Percentiles rank a stretch among this genome's conserved stretches.
Conservation (phyloP, 495 filamentous ascomycete species). For the Aspergillus leporis region DNA sequence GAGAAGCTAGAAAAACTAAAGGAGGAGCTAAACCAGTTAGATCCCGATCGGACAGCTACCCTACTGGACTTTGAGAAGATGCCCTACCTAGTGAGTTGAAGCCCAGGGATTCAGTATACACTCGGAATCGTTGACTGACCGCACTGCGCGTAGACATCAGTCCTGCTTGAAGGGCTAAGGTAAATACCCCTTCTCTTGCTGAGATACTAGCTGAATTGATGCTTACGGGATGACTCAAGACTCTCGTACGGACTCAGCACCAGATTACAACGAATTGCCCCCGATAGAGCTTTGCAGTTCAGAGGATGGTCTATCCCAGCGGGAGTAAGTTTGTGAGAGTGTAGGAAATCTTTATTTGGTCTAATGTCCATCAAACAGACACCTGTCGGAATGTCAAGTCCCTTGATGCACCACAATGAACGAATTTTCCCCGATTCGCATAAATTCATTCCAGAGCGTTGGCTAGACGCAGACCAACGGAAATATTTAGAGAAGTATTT, state of each 20-base stretch:
- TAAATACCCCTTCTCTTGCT: neutral
- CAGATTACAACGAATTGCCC: conserved; percentile 35
- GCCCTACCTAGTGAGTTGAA: conserved; percentile 31
- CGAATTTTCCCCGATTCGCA: conserved; percentile 41
- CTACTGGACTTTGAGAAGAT: conserved; percentile 34
- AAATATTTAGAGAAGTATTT: conserved; percentile 46
- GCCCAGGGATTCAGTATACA: neutral
- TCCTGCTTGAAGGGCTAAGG: conserved; percentile 38
- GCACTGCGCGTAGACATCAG: conserved; percentile 16
- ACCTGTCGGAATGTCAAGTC: conserved; percentile 43
- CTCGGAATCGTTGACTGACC: conserved; percentile 2
- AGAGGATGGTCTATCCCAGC: conserved; percentile 48
- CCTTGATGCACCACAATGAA: conserved; percentile 41
- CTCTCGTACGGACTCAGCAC: conserved; percentile 34
- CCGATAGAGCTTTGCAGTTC: conserved; percentile 37
- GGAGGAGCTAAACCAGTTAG: conserved; percentile 27
- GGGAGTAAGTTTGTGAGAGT: conserved; percentile 24
- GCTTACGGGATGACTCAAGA: conserved; percentile 5
- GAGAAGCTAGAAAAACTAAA: conserved; percentile 29
- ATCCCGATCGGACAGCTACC: conserved; percentile 24
- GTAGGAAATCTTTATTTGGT: neutral
- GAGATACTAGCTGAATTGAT: neutral
- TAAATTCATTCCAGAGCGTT: conserved; percentile 46
- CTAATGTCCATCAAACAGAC: conserved; percentile 20
- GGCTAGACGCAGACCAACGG: conserved; percentile 31